Evolutionary conservation across 164 flowering plant genomes (phyloP).

Genomic region (Piper betle): DNA sequence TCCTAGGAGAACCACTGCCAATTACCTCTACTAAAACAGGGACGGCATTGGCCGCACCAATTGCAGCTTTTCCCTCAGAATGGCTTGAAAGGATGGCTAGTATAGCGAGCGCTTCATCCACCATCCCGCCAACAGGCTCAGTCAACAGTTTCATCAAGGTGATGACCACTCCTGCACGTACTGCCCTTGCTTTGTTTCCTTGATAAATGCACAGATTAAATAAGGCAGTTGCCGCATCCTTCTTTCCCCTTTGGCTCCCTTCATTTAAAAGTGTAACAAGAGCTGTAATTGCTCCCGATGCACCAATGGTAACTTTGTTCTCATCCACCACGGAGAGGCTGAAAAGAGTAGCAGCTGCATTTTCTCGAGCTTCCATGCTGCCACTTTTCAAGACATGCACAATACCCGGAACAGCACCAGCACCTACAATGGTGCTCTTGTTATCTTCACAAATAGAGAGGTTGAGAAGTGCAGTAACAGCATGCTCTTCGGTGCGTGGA

Average conservation of each 20-base stretch:
- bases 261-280: slow-evolving; percentile 66
- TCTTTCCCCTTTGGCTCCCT: slow-evolving; percentile 88
- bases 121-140: slow-evolving; percentile 75
- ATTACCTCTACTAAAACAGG: slow-evolving; percentile 76
- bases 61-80: slow-evolving; percentile 66
- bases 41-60: slow-evolving; percentile 69
- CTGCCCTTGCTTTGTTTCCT: slow-evolving; percentile 87
- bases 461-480: slow-evolving; percentile 89
- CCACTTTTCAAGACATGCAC: slow-evolving; percentile 81
- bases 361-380: slow-evolving; percentile 94
- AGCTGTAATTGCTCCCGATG: slow-evolving; percentile 78
- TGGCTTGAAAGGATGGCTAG: slow-evolving; percentile 79
- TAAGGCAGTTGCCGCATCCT: slow-evolving; percentile 98
- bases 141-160: slow-evolving; percentile 61
- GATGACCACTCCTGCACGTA: slow-evolving; percentile 73
- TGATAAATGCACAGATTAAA: slow-evolving; percentile 90
- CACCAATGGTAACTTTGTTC: slow-evolving; percentile 74
- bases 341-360: slow-evolving; percentile 94
- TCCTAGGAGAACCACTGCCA: slow-evolving; percentile 74
- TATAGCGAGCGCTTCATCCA: slow-evolving; percentile 86
- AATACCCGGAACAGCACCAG: slow-evolving; percentile 79
- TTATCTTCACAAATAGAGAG: slow-evolving; percentile 90
- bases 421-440: slow-evolving; percentile 57
- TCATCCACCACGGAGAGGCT: slow-evolving; percentile 88
- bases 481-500: slow-evolving; percentile 86